Conservation (phyloP, 179 eudicot species). For the Amaranthus tricolor region DNA sequence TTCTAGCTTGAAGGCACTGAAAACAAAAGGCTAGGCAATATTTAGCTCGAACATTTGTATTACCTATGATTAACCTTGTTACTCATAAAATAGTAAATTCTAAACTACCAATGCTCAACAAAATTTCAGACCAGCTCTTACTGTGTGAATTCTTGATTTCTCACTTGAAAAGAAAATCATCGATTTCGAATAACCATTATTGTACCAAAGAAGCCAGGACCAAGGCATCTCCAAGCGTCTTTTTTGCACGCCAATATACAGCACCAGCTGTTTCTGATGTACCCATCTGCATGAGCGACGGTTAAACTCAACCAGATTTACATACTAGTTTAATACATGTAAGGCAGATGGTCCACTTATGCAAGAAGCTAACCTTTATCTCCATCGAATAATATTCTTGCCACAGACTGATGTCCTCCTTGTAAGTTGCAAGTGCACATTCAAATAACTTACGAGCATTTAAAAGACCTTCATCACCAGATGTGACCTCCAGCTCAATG, state of each 20-base stretch:
- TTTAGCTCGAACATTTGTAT: too few relatives aligned
- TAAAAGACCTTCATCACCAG: slow-evolving; percentile 51
- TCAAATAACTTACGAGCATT: slow-evolving; percentile 66
- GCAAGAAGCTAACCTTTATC: slow-evolving; percentile 42
- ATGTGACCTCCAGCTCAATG: slow-evolving; percentile 72
- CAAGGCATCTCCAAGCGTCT: slow-evolving; percentile 51
- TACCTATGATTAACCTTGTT: too few relatives aligned
- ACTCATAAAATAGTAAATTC: too few relatives aligned
- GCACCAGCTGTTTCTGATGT: slow-evolving; percentile 74
- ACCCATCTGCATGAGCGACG: slow-evolving; percentile 53
- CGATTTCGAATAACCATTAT: too few relatives aligned
- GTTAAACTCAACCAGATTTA: neutral
- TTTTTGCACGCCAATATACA: slow-evolving; percentile 80
- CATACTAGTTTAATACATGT: neutral
- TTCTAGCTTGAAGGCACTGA: too few relatives aligned
- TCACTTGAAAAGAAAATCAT: too few relatives aligned
- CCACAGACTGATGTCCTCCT: slow-evolving; percentile 72
- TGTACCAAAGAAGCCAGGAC: slow-evolving; percentile 17
- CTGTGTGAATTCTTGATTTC: too few relatives aligned
- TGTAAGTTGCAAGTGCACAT: slow-evolving; percentile 66
- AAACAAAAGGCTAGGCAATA: too few relatives aligned
- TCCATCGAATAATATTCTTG: slow-evolving; percentile 63
- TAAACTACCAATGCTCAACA: too few relatives aligned
- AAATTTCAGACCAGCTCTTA: too few relatives aligned
- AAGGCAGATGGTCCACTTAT: too few relatives aligned